Conservation (phyloP, 2,329 filamentous ascomycete species). For the Xylaria sp. region DNA sequence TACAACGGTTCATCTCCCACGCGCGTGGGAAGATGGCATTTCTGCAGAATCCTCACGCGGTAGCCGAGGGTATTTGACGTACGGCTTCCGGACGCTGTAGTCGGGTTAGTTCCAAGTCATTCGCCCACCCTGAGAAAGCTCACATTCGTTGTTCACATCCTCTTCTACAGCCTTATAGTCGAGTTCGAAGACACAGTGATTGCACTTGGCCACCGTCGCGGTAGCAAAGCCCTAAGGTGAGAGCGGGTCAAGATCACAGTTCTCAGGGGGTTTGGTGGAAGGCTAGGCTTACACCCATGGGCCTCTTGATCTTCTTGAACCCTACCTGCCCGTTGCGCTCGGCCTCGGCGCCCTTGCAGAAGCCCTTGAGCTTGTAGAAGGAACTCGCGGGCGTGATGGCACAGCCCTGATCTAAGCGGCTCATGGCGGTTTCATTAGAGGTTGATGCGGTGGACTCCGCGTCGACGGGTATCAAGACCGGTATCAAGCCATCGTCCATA, state of each 20-base stretch:
- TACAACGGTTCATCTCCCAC: constrained; percentile 50
- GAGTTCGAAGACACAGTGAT: constrained; percentile 49
- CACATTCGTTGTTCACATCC: constrained; percentile 47
- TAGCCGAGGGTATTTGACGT: constrained; percentile 43
- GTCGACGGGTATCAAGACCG: constrained; percentile 36
- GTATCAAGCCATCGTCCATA: constrained; percentile 35
- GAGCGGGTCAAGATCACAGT: constrained; percentile 1
- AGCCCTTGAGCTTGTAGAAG: constrained; percentile 49
- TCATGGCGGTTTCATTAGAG: constrained; percentile 16
- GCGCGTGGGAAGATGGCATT: constrained; percentile 47
- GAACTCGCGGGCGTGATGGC: constrained; percentile 44
- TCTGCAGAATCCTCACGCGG: constrained; percentile 51
- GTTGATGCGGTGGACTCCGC: constrained; percentile 22
- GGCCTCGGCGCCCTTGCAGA: constrained; percentile 51
- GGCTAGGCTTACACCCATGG: constrained; percentile 36
- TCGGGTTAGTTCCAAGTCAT: constrained; percentile 1
- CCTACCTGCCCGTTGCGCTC: constrained; percentile 44
- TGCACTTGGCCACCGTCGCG: constrained; percentile 46
- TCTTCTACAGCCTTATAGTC: constrained; percentile 48
- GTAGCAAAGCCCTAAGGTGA: constrained; percentile 38
- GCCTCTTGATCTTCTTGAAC: constrained; percentile 46
- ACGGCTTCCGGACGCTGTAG: constrained; percentile 43
- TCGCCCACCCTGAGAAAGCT: constrained; percentile 16
- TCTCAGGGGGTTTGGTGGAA: constrained; percentile 1
- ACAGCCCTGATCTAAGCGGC: constrained; percentile 34